These are phyloP conservation scores for Senna tora DNA, from an alignment of 306 rosid species.

Conservation along the genomic window DNA sequence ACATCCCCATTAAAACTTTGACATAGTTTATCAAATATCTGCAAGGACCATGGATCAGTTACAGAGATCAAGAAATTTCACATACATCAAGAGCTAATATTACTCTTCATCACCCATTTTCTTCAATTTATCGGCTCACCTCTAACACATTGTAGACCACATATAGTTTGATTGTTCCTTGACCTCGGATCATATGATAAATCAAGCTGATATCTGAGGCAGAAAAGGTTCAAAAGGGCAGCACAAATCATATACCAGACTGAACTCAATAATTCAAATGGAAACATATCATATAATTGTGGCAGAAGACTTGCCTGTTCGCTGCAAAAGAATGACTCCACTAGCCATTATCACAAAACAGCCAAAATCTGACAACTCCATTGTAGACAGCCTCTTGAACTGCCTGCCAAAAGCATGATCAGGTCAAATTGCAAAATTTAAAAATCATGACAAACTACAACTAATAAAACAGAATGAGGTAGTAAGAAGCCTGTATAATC, in stretches of 20 bases:
- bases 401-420: conserved; percentile 82
- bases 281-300: conserved; percentile 11
- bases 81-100: conserved; percentile 20
- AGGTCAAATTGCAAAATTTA: conserved; percentile 44
- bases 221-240: conserved; percentile 22
- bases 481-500: conserved; percentile 16
- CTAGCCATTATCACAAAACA: conserved; percentile 79
- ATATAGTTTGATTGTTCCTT: conserved; percentile 91
- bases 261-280: conserved; percentile 25
- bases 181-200: conserved; percentile 99
- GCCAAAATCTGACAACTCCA: conserved; percentile 88
- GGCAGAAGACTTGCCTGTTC: conserved; percentile 60
- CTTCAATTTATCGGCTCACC: conserved; percentile 56
- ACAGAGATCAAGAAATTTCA: conserved; percentile 30
- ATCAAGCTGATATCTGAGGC: conserved; percentile 91
- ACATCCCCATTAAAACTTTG: conserved; percentile 95
- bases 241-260: conserved; percentile 19
- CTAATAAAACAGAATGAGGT: conserved; percentile 29
- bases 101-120: conserved; percentile 20
- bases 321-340: conserved; percentile 86
- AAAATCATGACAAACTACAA: conserved; percentile 34
- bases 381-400: conserved; percentile 84
- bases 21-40: conserved; percentile 98
- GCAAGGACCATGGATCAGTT: conserved; percentile 50
- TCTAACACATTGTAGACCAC: conserved; percentile 96